Base-by-base conservation (phyloP, 2,329 filamentous ascomycete genomes). In the Neobulgaria alba region DNA sequence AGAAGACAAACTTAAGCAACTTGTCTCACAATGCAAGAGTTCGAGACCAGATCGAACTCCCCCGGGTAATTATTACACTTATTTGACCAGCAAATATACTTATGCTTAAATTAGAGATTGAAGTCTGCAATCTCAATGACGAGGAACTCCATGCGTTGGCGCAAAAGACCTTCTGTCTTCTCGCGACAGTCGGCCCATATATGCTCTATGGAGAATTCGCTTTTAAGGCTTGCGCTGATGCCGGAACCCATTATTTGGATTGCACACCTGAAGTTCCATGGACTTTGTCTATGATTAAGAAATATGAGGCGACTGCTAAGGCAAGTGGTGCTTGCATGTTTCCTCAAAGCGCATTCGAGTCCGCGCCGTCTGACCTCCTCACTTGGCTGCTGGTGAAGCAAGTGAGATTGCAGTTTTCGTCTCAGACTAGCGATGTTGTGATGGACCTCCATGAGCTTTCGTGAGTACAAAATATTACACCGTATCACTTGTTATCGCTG, bases 31-130 rank as follows among this genome's bases (percentile, higher is more conserved):
- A 38, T 70, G 88, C 57, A 76, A 76, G 53, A 59, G 64, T 43
- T 55, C 82, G 43, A 83, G 84, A 56, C 68, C 77, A 2, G 79
- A 90, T 58, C 78, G 87, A 37, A 55, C 66, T 23, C 70, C 73
- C 37, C 86, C 86, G 55, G 75, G 81, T 83, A 71, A 49, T 62
- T 20, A 36, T 21, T n/a, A 14, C 8, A 16, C 37, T n/a, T n/a
- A 7, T 33, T 33, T n/a, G n/a, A n/a, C n/a, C n/a, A n/a, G n/a
- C n/a, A n/a, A n/a, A n/a, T 5, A 32, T 12, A n/a, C 18, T 38
- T 8, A 41, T 7, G n/a, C 7, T 14, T n/a, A 14, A 21, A 29
- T 64, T 7, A 26, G 23, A 7, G 23, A 26, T 26, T 26, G 23
- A 26, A 26, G 23, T 26, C 7, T 26, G 23, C 23, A 26, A 26